These are phyloP conservation scores for Aspergillus heteromorphus DNA, from an alignment of 495 filamentous ascomycete genomes.

Conservation along the genomic window DNA sequence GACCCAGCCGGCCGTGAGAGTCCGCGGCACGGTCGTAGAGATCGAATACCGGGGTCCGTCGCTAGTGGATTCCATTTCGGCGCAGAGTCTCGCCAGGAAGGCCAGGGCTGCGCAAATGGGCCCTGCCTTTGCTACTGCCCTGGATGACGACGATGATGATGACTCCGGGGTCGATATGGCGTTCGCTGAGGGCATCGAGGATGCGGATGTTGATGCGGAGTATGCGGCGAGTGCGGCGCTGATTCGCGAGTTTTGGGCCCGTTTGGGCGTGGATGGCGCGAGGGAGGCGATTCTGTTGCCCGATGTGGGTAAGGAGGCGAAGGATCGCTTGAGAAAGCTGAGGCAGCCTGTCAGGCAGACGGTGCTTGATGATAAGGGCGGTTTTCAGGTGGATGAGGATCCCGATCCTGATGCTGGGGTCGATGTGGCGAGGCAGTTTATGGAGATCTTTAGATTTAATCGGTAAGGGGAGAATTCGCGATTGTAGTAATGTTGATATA, in stretches of 20 bases:
- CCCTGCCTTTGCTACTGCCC: background rate
- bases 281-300: constrained; percentile 40
- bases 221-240: constrained; percentile 32
- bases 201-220: constrained; percentile 39
- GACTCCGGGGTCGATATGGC: constrained; percentile 29
- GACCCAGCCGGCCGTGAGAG: constrained; percentile 31
- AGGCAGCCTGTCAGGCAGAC: constrained; percentile 9
- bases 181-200: constrained; percentile 26
- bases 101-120: background rate
- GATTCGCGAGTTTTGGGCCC: constrained; percentile 41
- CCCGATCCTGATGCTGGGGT: constrained; percentile 35
- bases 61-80: constrained; percentile 24
- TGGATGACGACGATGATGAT: constrained; percentile 14
- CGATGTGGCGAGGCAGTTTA: constrained; percentile 44
- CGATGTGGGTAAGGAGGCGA: constrained; percentile 38
- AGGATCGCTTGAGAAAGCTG: constrained; percentile 23
- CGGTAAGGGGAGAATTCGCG: constrained; percentile 26
- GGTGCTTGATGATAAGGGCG: background rate
- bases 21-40: constrained; percentile 40
- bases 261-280: constrained; percentile 29
- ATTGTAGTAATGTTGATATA: too few relatives aligned
- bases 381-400: constrained; percentile 22
- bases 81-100: constrained; percentile 3
- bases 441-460: constrained; percentile 45
- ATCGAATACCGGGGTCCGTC: constrained; percentile 42